Conservation (phyloP, 306 rosid genomes). For the Hippophae rhamnoides region DNA sequence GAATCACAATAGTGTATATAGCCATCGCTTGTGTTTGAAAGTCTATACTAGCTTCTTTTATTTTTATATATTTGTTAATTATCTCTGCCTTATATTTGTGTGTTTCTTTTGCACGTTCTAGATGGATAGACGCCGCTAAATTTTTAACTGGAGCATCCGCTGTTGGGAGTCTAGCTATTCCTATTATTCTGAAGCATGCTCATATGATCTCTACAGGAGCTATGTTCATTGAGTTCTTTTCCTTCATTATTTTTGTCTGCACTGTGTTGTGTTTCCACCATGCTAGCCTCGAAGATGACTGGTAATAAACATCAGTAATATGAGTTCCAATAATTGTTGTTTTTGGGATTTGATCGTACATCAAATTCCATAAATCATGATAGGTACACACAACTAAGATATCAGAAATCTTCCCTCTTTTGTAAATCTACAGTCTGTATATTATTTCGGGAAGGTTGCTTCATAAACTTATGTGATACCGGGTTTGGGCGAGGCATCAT, state of each 20-base stretch:
- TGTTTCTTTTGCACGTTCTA: slow-evolving; percentile 19
- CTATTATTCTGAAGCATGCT: slow-evolving; percentile 84
- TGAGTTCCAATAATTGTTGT: slow-evolving; percentile 7
- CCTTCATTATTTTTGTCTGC: slow-evolving; percentile 84
- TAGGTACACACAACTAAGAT: no score
- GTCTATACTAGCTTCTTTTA: no score
- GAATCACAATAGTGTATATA: no score
- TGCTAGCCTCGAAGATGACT: slow-evolving; percentile 88
- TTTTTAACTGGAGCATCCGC: slow-evolving; percentile 95
- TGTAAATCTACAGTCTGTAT: no score
- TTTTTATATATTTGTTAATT: no score
- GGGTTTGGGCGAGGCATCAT: no score
- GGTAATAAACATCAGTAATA: slow-evolving; percentile 33
- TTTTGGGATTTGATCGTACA: slow-evolving; percentile 12
- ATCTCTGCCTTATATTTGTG: no score
- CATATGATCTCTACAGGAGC: slow-evolving; percentile 93
- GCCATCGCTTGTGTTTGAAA: no score
- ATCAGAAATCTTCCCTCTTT: no score
- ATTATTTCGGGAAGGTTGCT: no score
- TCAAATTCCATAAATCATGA: no score
- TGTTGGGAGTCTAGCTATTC: slow-evolving; percentile 87
- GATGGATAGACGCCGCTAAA: slow-evolving; percentile 96
- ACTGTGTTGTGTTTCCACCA: slow-evolving; percentile 91
- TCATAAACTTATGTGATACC: no score
- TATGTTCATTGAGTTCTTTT: slow-evolving; percentile 83